Evolutionary conservation across 179 eudicot genomes (phyloP).

Genomic region (Patellifolia procumbens): DNA sequence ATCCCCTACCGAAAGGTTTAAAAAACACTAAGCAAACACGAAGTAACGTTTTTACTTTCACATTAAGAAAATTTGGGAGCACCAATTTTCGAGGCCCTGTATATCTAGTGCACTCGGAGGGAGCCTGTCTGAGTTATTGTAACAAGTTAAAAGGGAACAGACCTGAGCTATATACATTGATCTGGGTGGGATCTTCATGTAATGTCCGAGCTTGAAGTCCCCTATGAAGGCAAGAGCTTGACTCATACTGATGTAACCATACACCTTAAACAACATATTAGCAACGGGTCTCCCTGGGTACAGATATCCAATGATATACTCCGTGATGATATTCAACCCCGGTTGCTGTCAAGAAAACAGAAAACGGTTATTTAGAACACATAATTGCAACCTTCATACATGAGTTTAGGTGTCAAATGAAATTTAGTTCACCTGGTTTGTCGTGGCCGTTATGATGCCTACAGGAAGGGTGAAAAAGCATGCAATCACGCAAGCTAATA

Average conservation of each 20-base stretch:
- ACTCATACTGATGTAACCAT: slow-evolving; percentile 73
- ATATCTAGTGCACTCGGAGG: background rate
- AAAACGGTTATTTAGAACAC: background rate
- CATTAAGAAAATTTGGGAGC: too few relatives aligned
- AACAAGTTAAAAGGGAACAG: background rate
- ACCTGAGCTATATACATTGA: slow-evolving; percentile 84
- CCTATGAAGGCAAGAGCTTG: slow-evolving; percentile 55
- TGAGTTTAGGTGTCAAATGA: background rate
- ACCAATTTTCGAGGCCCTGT: too few relatives aligned
- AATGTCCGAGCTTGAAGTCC: slow-evolving; percentile 84
- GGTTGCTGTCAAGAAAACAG: slow-evolving; percentile 49
- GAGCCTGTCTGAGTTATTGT: background rate
- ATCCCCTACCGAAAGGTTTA: background rate
- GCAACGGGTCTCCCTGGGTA: slow-evolving; percentile 87
- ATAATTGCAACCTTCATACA: background rate
- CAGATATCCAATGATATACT: slow-evolving; percentile 69
- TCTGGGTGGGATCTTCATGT: slow-evolving; percentile 84
- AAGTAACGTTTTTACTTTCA: too few relatives aligned
- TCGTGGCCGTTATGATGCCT: slow-evolving; percentile 73
- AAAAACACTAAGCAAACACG: too few relatives aligned
- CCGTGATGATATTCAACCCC: slow-evolving; percentile 75
- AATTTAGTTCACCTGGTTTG: slow-evolving; percentile 53
- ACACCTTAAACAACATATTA: slow-evolving; percentile 83
- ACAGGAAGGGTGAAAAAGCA: slow-evolving; percentile 75
- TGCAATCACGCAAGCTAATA: slow-evolving; percentile 62